Base-by-base conservation (phyloP, 169 alveolate species). In the Amoebophrya sp. region DNA sequence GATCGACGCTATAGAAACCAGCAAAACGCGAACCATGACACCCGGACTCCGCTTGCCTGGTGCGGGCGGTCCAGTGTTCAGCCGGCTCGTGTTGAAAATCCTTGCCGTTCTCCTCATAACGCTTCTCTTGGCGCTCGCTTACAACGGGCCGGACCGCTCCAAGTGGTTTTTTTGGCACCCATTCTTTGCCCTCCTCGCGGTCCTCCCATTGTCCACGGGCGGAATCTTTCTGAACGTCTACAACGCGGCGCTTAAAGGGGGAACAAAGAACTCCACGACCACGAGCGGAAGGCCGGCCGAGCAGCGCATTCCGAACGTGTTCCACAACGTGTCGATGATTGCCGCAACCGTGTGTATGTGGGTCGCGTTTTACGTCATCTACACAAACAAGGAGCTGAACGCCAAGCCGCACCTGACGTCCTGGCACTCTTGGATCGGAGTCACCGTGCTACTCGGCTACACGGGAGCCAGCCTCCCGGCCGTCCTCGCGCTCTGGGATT, bases 111-210 rank as follows among this genome's bases (percentile, higher is more conserved):
- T 58, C 78, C 34, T 10, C 4, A 2, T 58, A 2, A 58, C 78
- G 34, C 29, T 16, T 2, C 7, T 2, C 78, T 1, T 58, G 7
- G 78, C 34, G 7, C 10, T n/a, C 29, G 34, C 23, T 2, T 58
- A 58, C 23, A 1, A 13, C 23, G 78, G 78, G 26, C 78, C 78
- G 23, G 78, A 58, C 34, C 0, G 38, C 34, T 7, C 29, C 70
- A 58, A 88, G 7, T 43, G 42, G 78, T 88, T 88, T 41, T 88
- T 41, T 26, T 88, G 90, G 90, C 90, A 88, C 41, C 90, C 90
- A 0, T 88, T 88, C 31, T 40, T 88, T 15, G 34, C 58, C 70
- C 42, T 88, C 39, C 15, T 88, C 16, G 90, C 45, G 2, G 50
- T 58, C 26, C 78, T 88, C 0, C 90, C 90, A 2, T 10, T 88